These are phyloP conservation scores for Ogataea pilisensis DNA, from an alignment of 805 yeast species.

Conservation along the genomic window DNA sequence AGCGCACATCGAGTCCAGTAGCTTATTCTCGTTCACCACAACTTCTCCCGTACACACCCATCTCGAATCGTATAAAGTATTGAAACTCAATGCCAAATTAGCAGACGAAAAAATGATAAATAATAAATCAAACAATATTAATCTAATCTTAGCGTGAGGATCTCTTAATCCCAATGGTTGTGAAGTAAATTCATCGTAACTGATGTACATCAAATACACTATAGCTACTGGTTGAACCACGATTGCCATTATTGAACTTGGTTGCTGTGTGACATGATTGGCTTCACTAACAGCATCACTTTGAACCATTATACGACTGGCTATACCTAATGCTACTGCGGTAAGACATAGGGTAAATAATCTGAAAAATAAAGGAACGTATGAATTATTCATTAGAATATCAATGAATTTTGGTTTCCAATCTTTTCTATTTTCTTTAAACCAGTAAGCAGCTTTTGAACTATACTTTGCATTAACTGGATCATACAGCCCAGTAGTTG, in stretches of 20 bases:
- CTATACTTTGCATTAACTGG: constrained; percentile 37
- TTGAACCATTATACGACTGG: constrained; percentile 50
- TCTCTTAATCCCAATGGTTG: constrained; percentile 88
- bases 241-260: constrained; percentile 91
- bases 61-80: constrained; percentile 69
- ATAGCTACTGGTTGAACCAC: constrained; percentile 78
- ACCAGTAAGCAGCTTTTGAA: constrained; percentile 64
- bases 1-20: constrained; percentile 55
- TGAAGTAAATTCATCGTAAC: constrained; percentile 88
- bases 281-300: constrained; percentile 34
- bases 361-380: constrained; percentile 75
- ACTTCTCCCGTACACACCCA: constrained; percentile 63
- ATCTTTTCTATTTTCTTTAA: constrained; percentile 54
- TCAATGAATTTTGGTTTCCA: constrained; percentile 60
- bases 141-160: constrained; percentile 76
- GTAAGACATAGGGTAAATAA: constrained; percentile 55
- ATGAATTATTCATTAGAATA: constrained; percentile 68
- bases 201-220: constrained; percentile 72
- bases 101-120: constrained; percentile 90
- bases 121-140: constrained; percentile 75
- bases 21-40: background rate
- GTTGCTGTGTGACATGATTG: constrained; percentile 56
- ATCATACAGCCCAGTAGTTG: background rate
- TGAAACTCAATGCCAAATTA: constrained; percentile 78
- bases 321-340: constrained; percentile 66